A percentile compares a stretch with the other conserved stretches of the same genome.
phyloP scores from a whole-genome alignment of 768 basidiomycete genomes.

The Symmetrospora coprosmae region DNA sequence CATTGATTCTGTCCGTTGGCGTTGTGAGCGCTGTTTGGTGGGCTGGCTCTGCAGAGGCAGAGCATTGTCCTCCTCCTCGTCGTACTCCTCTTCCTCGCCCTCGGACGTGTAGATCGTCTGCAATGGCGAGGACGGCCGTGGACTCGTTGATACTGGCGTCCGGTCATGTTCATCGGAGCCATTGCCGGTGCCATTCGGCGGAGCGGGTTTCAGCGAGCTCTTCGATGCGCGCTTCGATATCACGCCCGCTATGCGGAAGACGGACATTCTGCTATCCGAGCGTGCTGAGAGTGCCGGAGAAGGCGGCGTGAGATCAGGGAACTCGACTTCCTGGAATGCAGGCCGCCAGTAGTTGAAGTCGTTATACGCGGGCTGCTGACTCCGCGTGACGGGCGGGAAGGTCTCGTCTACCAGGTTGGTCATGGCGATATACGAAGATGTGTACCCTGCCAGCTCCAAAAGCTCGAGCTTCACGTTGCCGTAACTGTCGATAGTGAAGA shows the following conservation, averaged over 20 bases:
- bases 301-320: constrained; percentile 44
- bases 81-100: background rate
- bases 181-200: background rate
- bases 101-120: background rate
- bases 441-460: constrained; percentile 89
- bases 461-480: constrained; percentile 96
- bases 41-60: background rate
- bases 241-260: constrained; percentile 8
- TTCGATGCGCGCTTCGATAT: background rate
- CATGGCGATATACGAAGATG: constrained; percentile 93
- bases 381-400: constrained; percentile 89
- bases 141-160: constrained; percentile 2
- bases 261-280: constrained; percentile 46
- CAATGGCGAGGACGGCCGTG: constrained; percentile 3
- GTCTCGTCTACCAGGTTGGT: constrained; percentile 99
- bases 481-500: constrained; percentile 84
- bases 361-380: constrained; percentile 69
- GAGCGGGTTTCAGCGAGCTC: background rate
- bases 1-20: constrained; percentile 23
- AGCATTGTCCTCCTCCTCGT: background rate
- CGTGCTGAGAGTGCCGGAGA: constrained; percentile 88
- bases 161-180: background rate
- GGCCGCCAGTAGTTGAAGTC: constrained; percentile 95
- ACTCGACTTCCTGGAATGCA: constrained; percentile 54
- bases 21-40: background rate